These are phyloP conservation scores for Phialophora expanda DNA, from an alignment of 2,329 filamentous ascomycete genomes.

Conservation along the genomic window DNA sequence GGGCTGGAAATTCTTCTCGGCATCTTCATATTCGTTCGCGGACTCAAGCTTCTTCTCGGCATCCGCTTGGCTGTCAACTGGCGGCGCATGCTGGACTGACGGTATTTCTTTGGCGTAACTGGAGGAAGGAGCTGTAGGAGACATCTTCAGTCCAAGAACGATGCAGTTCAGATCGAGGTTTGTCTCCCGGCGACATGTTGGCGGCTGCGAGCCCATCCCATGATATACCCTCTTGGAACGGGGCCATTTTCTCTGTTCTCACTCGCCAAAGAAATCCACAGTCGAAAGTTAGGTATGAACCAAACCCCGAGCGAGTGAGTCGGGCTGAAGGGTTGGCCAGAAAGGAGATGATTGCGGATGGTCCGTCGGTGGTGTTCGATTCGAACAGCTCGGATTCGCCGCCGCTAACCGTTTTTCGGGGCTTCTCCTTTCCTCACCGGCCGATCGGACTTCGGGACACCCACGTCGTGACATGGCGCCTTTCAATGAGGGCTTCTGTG, in stretches of 20 bases:
- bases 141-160: background rate
- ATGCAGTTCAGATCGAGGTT: background rate
- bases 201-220: background rate
- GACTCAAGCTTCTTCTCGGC: background rate
- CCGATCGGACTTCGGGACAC: background rate
- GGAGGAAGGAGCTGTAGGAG: background rate
- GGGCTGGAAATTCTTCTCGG: slow-evolving; percentile 29
- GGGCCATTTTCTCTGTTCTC: background rate
- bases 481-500: background rate
- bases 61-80: background rate
- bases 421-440: background rate
- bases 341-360: background rate
- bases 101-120: background rate
- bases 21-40: slow-evolving; percentile 28
- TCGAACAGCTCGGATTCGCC: background rate
- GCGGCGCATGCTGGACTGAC: background rate
- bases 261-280: background rate
- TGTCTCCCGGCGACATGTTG: background rate
- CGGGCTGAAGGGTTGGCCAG: background rate
- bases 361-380: background rate
- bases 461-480: background rate
- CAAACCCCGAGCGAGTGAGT: background rate
- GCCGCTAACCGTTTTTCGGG: background rate
- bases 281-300: background rate
- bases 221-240: background rate